A percentile compares a stretch with the other conserved stretches of the same genome.
These are phyloP conservation scores for Erythrobasidium yunnanense DNA, from an alignment of 768 basidiomycete genomes.

Conservation along the genomic window DNA sequence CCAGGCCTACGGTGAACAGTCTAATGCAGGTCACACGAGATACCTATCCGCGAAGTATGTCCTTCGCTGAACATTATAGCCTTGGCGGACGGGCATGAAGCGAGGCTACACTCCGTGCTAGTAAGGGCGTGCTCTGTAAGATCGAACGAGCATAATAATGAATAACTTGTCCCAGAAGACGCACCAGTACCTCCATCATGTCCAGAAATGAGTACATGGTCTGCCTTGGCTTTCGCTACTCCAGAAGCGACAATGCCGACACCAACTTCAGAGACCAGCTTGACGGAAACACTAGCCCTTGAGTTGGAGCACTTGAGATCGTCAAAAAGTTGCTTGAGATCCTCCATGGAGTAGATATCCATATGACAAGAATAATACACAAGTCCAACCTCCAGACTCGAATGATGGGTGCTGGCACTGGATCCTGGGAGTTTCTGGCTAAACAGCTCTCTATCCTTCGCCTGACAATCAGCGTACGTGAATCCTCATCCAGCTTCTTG, in stretches of 20 bases:
- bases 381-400: slow-evolving; percentile 94
- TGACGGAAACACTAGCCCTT: slow-evolving; percentile 87
- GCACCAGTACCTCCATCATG: slow-evolving; percentile 98
- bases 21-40: too few species aligned
- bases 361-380: slow-evolving; percentile 96
- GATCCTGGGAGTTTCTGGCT: slow-evolving; percentile 92
- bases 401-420: slow-evolving; percentile 95
- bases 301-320: slow-evolving; percentile 97
- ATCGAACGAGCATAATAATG: too few species aligned
- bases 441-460: slow-evolving; percentile 95
- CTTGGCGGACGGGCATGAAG: too few species aligned
- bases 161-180: slow-evolving; percentile 93
- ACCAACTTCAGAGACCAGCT: slow-evolving; percentile 95
- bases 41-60: too few species aligned
- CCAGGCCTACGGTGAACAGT: too few species aligned
- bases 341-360: slow-evolving; percentile 98
- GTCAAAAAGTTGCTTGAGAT: slow-evolving; percentile 96
- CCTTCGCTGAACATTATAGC: too few species aligned
- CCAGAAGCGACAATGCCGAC: slow-evolving; percentile 97
- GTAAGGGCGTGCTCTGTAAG: too few species aligned
- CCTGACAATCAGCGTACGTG: too few species aligned
- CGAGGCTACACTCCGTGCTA: too few species aligned
- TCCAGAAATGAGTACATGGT: slow-evolving; percentile 93
- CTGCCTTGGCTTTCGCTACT: slow-evolving; percentile 96
- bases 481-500: too few species aligned